Percentiles rank a stretch among this genome's conserved stretches.
Evolutionary conservation across 1,139 yeast species (phyloP).

Genomic region (Spencermartinsiella ligniputridi): DNA sequence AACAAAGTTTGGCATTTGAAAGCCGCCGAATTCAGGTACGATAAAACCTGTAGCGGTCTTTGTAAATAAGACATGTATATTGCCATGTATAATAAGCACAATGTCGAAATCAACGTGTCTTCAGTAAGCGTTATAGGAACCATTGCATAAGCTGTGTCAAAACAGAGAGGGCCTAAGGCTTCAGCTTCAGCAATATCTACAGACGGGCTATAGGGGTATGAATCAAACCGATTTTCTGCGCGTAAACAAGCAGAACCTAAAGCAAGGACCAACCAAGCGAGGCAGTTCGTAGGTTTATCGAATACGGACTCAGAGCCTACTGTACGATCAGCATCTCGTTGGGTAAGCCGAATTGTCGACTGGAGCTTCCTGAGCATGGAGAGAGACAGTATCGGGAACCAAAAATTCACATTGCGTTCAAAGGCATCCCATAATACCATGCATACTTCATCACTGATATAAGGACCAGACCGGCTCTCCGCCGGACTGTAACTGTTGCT

Average conservation of each 20-base stretch:
- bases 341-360: neutral
- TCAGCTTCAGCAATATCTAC: neutral
- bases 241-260: constrained; percentile 11
- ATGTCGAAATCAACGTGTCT: constrained; percentile 10
- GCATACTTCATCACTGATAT: neutral
- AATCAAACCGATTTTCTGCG: constrained; percentile 4
- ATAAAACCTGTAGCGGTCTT: constrained; percentile 16
- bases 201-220: neutral
- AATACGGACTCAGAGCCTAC: neutral
- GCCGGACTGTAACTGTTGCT: too few relatives aligned
- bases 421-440: constrained; percentile 9
- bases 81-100: constrained; percentile 15
- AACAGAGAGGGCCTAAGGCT: constrained; percentile 1
- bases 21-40: constrained; percentile 15
- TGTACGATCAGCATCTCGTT: neutral
- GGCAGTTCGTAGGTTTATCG: constrained; percentile 3
- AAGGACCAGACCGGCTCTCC: neutral
- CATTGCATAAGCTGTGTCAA: constrained; percentile 12
- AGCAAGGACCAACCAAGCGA: constrained; percentile 12
- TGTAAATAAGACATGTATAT: constrained; percentile 16
- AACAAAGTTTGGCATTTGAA: constrained; percentile 14
- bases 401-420: constrained; percentile 14
- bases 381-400: constrained; percentile 14
- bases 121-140: constrained; percentile 7
- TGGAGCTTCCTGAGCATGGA: constrained; percentile 3